Evolutionary conservation across 2,329 filamentous ascomycete species (phyloP).

Genomic region (Neofusicoccum sp.): DNA sequence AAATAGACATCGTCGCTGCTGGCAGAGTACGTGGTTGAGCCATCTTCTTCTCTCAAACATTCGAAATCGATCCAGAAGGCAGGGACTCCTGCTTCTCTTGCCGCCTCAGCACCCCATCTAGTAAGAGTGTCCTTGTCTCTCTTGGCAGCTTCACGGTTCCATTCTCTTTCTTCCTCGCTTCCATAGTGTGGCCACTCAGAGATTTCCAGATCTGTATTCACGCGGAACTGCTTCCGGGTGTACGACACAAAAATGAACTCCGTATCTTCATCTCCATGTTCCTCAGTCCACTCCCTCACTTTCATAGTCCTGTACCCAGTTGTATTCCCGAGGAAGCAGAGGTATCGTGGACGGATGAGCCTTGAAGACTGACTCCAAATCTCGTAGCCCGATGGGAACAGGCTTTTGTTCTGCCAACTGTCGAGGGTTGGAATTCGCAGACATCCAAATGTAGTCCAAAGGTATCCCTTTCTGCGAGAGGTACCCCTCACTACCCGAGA

Average conservation of each 20-base stretch:
- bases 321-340: not conserved
- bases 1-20: constrained; percentile 1
- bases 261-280: constrained; percentile 2
- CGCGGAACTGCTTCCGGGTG: constrained; percentile 18
- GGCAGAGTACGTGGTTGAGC: not conserved
- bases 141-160: not conserved
- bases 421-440: not conserved
- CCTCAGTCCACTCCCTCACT: not conserved
- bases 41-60: not conserved
- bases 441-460: not conserved
- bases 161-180: not conserved
- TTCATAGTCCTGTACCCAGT: not conserved
- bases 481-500: not conserved
- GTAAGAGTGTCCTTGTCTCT: not conserved
- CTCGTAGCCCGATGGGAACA: not conserved
- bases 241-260: constrained; percentile 21
- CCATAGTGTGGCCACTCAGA: not conserved
- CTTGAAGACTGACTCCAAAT: not conserved
- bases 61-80: constrained; percentile 21
- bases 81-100: not conserved
- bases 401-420: not conserved
- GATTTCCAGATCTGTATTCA: not conserved
- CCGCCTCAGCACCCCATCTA: not conserved
- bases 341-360: constrained; percentile 4
- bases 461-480: not conserved